Conservation (phyloP, 1,139 yeast genomes). For the Suhomyces chickasaworum region DNA sequence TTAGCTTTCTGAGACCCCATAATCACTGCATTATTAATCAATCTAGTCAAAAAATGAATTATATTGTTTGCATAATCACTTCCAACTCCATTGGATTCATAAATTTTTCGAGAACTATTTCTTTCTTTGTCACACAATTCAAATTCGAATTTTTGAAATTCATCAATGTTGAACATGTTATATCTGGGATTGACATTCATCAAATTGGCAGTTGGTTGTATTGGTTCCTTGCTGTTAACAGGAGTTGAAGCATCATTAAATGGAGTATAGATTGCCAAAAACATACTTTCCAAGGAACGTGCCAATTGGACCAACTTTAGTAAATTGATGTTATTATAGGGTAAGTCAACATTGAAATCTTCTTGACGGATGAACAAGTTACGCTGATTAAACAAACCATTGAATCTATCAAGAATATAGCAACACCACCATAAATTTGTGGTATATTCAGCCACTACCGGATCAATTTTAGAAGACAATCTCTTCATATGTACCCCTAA, state of each 20-base stretch:
- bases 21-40: slow-evolving; percentile 31
- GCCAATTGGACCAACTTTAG: slow-evolving; percentile 32
- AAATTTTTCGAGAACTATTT: slow-evolving; percentile 8
- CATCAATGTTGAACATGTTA: slow-evolving; percentile 27
- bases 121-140: slow-evolving; percentile 28
- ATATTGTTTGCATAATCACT: slow-evolving; percentile 22
- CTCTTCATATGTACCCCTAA: slow-evolving; percentile 38
- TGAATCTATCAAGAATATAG: slow-evolving; percentile 38
- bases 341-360: slow-evolving; percentile 36
- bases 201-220: slow-evolving; percentile 12
- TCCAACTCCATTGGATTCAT: slow-evolving; percentile 6
- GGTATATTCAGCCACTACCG: slow-evolving; percentile 24
- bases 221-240: background rate
- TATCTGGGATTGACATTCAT: slow-evolving; percentile 16
- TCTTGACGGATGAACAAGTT: slow-evolving; percentile 36
- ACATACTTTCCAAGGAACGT: slow-evolving; percentile 32
- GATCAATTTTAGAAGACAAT: slow-evolving; percentile 19
- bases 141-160: slow-evolving; percentile 30
- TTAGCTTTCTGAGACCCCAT: slow-evolving; percentile 31
- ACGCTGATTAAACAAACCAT: slow-evolving; percentile 40
- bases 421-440: slow-evolving; percentile 42
- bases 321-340: slow-evolving; percentile 27
- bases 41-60: slow-evolving; percentile 28
- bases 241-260: slow-evolving; percentile 17
- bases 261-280: slow-evolving; percentile 36